Percentiles rank a stretch among this genome's conserved stretches.
Conservation (phyloP, 139 green algal species). For the Tetratostichococcus sp. region DNA sequence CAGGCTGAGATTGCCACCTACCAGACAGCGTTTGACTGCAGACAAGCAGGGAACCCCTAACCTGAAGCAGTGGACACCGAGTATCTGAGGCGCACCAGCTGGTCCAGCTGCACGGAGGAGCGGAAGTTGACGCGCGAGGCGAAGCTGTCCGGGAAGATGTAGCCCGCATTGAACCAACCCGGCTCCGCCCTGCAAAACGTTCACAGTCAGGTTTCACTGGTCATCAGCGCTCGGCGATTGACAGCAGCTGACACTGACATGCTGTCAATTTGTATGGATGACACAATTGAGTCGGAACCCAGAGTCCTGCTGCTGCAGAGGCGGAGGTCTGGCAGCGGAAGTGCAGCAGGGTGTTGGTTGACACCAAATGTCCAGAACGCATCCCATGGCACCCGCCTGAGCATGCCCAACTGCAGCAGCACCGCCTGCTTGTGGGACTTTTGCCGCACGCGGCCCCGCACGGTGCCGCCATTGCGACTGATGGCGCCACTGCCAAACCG, state of each 20-base stretch:
- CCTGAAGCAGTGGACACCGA: too few species aligned
- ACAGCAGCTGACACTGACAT: neutral
- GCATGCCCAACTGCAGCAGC: conserved; percentile 44
- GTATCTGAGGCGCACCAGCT: too few species aligned
- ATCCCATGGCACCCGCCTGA: conserved; percentile 42
- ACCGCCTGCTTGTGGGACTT: conserved; percentile 71
- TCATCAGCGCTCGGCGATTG: neutral
- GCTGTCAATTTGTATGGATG: too few species aligned
- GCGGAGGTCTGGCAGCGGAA: too few species aligned
- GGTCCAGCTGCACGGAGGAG: conserved; percentile 10
- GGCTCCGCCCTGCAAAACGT: conserved; percentile 26
- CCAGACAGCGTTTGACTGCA: too few species aligned
- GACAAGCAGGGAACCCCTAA: too few species aligned
- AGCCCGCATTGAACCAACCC: conserved; percentile 84
- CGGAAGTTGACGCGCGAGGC: conserved; percentile 71
- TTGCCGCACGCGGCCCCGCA: conserved; percentile 69
- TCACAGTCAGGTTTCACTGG: neutral
- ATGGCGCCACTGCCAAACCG: conserved; percentile 41
- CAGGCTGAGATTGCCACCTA: too few species aligned
- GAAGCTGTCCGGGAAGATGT: conserved; percentile 93
- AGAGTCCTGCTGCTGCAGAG: too few species aligned
- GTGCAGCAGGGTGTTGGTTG: too few species aligned
- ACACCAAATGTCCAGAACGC: too few species aligned
- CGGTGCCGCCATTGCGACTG: conserved; percentile 67
- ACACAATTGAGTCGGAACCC: too few species aligned